Conservation (phyloP, 2,329 filamentous ascomycete genomes). For the Ophiostoma sp. region DNA sequence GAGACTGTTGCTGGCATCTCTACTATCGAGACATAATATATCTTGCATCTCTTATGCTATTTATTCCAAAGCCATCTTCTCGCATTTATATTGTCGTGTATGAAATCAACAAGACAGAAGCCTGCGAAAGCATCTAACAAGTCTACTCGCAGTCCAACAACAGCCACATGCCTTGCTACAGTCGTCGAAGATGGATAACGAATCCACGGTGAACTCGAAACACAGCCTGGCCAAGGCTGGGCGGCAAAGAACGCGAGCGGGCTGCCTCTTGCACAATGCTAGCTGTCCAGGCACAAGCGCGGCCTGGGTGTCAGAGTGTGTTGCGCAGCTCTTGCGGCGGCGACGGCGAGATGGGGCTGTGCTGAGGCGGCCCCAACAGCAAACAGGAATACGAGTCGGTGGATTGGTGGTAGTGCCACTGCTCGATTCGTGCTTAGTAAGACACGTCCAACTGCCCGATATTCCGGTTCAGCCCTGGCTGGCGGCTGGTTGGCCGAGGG, state of each 20-base stretch:
- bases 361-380: neutral
- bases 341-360: neutral
- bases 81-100: no score
- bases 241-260: neutral
- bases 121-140: no score
- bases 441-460: neutral
- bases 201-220: neutral
- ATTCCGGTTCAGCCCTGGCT: no score
- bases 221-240: slow-evolving; percentile 4
- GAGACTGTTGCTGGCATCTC: no score
- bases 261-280: neutral
- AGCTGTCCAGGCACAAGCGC: neutral
- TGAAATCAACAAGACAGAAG: no score
- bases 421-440: neutral
- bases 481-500: no score
- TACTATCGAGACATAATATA: no score
- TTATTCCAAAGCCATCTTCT: no score
- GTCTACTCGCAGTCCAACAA: neutral
- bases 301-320: neutral
- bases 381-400: neutral
- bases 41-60: no score
- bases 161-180: neutral
- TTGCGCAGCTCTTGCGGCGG: neutral
- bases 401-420: neutral
- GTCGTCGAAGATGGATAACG: neutral